Percentiles rank a stretch among this genome's conserved stretches.
These are phyloP conservation scores for Metschnikowia picachoensis DNA, from an alignment of 805 yeast genomes.

Conservation along the genomic window DNA sequence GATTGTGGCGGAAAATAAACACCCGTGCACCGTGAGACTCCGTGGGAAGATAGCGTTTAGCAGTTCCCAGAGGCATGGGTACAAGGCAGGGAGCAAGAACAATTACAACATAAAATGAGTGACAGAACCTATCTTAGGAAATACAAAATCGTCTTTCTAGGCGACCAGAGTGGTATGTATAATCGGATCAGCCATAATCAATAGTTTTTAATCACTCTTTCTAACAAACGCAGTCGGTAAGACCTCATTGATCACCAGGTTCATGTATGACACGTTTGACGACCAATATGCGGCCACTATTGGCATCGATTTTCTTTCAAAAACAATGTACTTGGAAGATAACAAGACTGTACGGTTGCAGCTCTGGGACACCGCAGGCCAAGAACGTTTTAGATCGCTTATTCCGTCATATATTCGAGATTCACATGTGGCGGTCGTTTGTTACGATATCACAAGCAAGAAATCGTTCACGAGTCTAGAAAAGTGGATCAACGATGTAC, in stretches of 20 bases:
- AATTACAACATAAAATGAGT: slow-evolving; percentile 15
- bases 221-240: slow-evolving; percentile 65
- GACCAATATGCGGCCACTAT: slow-evolving; percentile 96
- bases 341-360: slow-evolving; percentile 87
- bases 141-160: slow-evolving; percentile 88
- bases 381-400: slow-evolving; percentile 89
- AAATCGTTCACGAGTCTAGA: slow-evolving; percentile 79
- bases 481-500: slow-evolving; percentile 94
- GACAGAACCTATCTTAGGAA: slow-evolving; percentile 49
- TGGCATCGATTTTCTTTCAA: slow-evolving; percentile 92
- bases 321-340: slow-evolving; percentile 78
- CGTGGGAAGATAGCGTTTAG: not conserved
- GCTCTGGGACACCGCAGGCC: slow-evolving; percentile 99
- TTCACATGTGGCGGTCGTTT: slow-evolving; percentile 94
- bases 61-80: not conserved
- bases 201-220: not conserved
- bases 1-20: not conserved
- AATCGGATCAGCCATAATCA: too few relatives aligned
- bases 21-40: slow-evolving; percentile 8
- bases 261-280: slow-evolving; percentile 97
- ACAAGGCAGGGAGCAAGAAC: not conserved
- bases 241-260: slow-evolving; percentile 92
- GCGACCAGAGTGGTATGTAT: slow-evolving; percentile 82
- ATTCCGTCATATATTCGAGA: slow-evolving; percentile 96
- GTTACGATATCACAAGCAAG: slow-evolving; percentile 86